Percentiles rank a stretch among this genome's conserved stretches.
phyloP scores from a whole-genome alignment of 1,284 basidiomycete genomes.

The Omphalotus olearius region DNA sequence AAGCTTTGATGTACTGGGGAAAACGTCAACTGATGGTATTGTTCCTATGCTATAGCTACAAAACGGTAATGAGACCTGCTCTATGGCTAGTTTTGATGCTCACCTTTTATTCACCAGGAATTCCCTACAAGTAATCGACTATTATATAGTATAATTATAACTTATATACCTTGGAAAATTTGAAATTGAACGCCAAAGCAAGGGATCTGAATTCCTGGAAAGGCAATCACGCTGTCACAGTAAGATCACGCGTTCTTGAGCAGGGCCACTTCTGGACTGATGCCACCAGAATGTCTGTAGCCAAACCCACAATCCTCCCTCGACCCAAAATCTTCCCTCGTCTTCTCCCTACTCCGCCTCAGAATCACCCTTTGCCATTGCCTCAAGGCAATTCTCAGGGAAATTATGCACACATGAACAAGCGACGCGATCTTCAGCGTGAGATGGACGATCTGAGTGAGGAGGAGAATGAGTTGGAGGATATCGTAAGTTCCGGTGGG shows the following conservation, averaged over 20 bases:
- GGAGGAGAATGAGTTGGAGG: constrained; percentile 76
- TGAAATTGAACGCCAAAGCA: too few relatives aligned
- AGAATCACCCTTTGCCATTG: constrained; percentile 61
- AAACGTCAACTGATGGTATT: background rate
- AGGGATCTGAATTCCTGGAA: too few relatives aligned
- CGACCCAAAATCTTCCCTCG: constrained; percentile 56
- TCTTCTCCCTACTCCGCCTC: constrained; percentile 62
- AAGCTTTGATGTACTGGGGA: background rate
- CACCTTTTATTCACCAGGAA: constrained; percentile 28
- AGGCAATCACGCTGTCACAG: too few relatives aligned
- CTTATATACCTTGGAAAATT: too few relatives aligned
- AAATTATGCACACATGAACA: constrained; percentile 50
- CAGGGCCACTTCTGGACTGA: background rate
- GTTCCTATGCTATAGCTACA: constrained; percentile 39
- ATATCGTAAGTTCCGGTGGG: constrained; percentile 42
- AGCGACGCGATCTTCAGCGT: constrained; percentile 63
- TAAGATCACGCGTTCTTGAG: too few relatives aligned
- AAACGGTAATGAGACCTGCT: constrained; percentile 36
- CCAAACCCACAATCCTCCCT: constrained; percentile 66
- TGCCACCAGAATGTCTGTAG: constrained; percentile 36
- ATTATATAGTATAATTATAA: background rate
- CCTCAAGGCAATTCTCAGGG: constrained; percentile 28
- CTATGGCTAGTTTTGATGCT: constrained; percentile 5
- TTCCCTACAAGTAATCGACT: constrained; percentile 43
- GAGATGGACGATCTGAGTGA: constrained; percentile 86